phyloP scores from a whole-genome alignment of 2,329 filamentous ascomycete genomes.

The Aspergillus sp. region DNA sequence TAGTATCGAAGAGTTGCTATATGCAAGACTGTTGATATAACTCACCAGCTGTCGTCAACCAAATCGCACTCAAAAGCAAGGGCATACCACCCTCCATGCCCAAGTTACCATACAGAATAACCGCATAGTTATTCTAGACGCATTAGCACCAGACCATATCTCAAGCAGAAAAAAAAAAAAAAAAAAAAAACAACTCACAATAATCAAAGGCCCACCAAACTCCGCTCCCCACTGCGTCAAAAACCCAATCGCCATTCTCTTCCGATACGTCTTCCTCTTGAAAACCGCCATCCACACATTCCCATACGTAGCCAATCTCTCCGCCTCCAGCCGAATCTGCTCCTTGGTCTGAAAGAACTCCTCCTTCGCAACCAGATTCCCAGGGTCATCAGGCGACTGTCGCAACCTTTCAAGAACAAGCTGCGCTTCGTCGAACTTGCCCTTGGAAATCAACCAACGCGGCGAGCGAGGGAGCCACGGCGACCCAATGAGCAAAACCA shows the following conservation, averaged over 20 bases:
- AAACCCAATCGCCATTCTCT: conserved; percentile 49
- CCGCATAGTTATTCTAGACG: conserved; percentile 43
- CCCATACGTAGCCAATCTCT: conserved; percentile 37
- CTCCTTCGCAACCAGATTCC: conserved; percentile 41
- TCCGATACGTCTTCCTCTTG: conserved; percentile 46
- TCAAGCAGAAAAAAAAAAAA: too few relatives aligned
- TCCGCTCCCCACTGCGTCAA: conserved; percentile 51
- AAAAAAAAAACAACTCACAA: conserved; percentile 43
- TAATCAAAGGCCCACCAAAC: conserved; percentile 49
- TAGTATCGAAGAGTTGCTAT: conserved; percentile 5
- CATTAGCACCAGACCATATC: conserved; percentile 1
- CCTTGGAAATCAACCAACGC: conserved; percentile 47
- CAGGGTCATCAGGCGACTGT: conserved; percentile 31
- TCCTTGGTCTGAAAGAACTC: conserved; percentile 46
- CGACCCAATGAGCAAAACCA: conserved; percentile 37
- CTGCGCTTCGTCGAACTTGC: conserved; percentile 43
- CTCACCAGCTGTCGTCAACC: conserved; percentile 43
- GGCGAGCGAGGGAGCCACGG: conserved; percentile 45
- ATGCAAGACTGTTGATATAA: neutral
- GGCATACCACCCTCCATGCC: conserved; percentile 41
- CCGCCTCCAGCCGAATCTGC: conserved; percentile 41
- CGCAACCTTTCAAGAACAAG: conserved; percentile 38
- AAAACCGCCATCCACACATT: conserved; percentile 43
- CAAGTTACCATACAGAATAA: conserved; percentile 41
- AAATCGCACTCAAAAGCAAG: conserved; percentile 40